Evolutionary conservation across 768 basidiomycete genomes (phyloP).

Genomic region (Lepiota brunneoincarnata): DNA sequence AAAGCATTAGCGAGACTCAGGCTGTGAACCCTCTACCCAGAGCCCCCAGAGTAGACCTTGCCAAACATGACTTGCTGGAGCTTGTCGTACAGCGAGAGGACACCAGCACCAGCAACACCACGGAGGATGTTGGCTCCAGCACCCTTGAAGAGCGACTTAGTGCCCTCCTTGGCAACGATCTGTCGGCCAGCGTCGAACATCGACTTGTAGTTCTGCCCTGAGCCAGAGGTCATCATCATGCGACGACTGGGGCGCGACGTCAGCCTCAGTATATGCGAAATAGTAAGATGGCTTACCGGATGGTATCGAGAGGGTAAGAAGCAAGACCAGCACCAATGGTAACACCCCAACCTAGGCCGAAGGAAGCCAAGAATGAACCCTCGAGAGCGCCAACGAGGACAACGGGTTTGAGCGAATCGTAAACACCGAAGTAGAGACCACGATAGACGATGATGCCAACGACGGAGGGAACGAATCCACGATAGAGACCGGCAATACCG

Average conservation of each 20-base stretch:
- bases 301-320: constrained; percentile 92
- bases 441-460: constrained; percentile 99
- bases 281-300: constrained; percentile 53
- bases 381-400: constrained; percentile 94
- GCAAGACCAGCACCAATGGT: constrained; percentile 99
- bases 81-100: constrained; percentile 98
- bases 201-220: constrained; percentile 94
- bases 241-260: constrained; percentile 73
- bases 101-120: constrained; percentile 99
- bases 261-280: constrained; percentile 11
- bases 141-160: constrained; percentile 97
- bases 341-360: constrained; percentile 97
- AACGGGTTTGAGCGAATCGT: constrained; percentile 94
- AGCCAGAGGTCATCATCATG: constrained; percentile 99
- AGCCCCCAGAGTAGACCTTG: constrained; percentile 95
- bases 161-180: constrained; percentile 94
- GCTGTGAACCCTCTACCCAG: constrained; percentile 15
- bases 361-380: constrained; percentile 96
- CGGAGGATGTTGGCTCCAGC: constrained; percentile 95
- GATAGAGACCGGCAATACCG: constrained; percentile 98
- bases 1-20: constrained; percentile 8
- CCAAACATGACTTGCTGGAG: constrained; percentile 95
- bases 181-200: constrained; percentile 97
- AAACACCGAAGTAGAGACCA: constrained; percentile 99
- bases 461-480: constrained; percentile 98